These are phyloP conservation scores for Fusarium neocosmosporiellum DNA, from an alignment of 2,329 filamentous ascomycete species.

Conservation along the genomic window DNA sequence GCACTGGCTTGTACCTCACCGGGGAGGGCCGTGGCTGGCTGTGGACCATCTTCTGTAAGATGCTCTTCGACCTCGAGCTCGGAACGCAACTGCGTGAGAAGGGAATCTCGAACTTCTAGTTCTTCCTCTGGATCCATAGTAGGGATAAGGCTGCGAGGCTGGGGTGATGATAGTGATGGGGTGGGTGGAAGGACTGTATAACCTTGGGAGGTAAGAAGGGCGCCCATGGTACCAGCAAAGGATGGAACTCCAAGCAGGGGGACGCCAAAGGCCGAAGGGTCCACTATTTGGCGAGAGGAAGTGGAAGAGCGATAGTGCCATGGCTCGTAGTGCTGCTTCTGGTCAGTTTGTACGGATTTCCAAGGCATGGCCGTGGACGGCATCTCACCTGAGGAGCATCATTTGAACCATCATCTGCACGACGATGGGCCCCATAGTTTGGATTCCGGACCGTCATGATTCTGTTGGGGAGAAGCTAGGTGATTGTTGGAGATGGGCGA, in stretches of 20 bases:
- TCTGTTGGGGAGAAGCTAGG: not conserved
- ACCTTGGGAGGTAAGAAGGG: not conserved
- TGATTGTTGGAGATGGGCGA: not conserved
- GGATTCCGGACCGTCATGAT: not conserved
- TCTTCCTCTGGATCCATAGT: not conserved
- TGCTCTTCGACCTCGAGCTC: not conserved
- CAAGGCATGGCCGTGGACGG: not conserved
- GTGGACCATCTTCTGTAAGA: not conserved
- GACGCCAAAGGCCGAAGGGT: not conserved
- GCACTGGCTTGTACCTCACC: not conserved
- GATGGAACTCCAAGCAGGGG: rapidly evolving
- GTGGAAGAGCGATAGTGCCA: not conserved
- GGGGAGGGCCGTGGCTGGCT: not conserved
- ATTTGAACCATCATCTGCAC: not conserved
- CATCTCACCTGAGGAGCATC: not conserved
- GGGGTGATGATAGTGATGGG: not conserved
- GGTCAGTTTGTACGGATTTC: not conserved
- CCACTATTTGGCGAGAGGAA: not conserved
- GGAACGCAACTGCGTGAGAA: too few relatives aligned
- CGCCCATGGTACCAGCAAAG: not conserved
- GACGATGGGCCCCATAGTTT: not conserved
- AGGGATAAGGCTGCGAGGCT: not conserved
- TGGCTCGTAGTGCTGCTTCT: not conserved
- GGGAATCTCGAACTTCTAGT: not conserved
- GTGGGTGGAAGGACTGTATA: not conserved